Evolutionary conservation across 192 early-diverging fungal genomes (phyloP).

Genomic region (Phycomyces blakesleeanus): DNA sequence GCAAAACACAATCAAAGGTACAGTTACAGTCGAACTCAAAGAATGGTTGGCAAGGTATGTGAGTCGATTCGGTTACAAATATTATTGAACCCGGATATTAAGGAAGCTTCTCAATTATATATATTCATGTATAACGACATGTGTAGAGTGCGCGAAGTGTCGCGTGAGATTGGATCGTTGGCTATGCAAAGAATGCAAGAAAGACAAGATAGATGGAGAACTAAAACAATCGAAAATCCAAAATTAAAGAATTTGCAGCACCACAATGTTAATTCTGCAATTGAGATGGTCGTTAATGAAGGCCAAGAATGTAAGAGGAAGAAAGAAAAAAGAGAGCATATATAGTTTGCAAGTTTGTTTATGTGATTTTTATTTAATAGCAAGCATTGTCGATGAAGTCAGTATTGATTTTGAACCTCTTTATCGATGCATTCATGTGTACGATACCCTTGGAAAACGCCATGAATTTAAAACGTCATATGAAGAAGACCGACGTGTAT

Average conservation of each 20-base stretch:
- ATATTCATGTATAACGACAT: too few species aligned
- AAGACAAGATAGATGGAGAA: slow-evolving; percentile 60
- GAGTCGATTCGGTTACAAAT: not conserved
- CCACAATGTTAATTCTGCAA: slow-evolving; percentile 69
- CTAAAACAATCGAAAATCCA: slow-evolving; percentile 39
- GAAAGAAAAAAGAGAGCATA: not conserved
- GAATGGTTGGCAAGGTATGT: slow-evolving; percentile 84
- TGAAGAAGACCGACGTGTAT: slow-evolving; percentile 82
- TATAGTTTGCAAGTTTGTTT: not conserved
- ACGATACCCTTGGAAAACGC: slow-evolving; percentile 88
- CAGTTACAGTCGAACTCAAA: slow-evolving; percentile 82
- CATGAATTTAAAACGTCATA: slow-evolving; percentile 82
- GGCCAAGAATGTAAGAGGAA: slow-evolving; percentile 62
- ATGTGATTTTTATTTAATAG: slow-evolving; percentile 33
- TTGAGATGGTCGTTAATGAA: slow-evolving; percentile 81
- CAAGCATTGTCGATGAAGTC: slow-evolving; percentile 59
- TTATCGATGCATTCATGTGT: slow-evolving; percentile 94
- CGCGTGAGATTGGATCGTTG: slow-evolving; percentile 76
- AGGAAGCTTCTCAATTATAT: too few species aligned
- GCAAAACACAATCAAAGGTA: slow-evolving; percentile 81
- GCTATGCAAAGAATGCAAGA: slow-evolving; percentile 76
- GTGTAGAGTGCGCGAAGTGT: slow-evolving; percentile 75
- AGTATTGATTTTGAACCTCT: slow-evolving; percentile 92
- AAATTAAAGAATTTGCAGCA: slow-evolving; percentile 44
- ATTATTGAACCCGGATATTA: not conserved